phyloP scores from a whole-genome alignment of 345 rosid species.

The Rhodomyrtus tomentosa region DNA sequence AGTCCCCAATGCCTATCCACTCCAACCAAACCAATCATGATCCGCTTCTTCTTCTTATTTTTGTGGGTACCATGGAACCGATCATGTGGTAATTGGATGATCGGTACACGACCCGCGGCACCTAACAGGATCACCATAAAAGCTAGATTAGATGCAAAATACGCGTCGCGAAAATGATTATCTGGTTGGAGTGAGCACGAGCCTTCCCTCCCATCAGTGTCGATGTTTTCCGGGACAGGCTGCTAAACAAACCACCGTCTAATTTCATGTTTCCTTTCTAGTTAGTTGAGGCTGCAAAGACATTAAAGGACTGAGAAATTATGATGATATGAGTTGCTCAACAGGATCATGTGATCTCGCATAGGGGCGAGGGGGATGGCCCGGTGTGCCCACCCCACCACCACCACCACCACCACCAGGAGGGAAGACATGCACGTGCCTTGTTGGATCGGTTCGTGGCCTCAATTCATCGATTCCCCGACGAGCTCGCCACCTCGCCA shows the following conservation, averaged over 20 bases:
- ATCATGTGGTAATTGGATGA: background rate
- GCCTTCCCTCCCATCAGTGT: background rate
- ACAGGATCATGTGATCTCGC: background rate
- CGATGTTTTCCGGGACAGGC: background rate
- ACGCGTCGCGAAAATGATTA: background rate
- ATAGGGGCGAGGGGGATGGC: background rate
- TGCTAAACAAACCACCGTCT: background rate
- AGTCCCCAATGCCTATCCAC: background rate
- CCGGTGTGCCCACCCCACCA: background rate
- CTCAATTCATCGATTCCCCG: background rate
- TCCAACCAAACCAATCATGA: background rate
- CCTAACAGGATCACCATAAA: background rate
- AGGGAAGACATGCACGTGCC: background rate
- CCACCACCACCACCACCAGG: background rate
- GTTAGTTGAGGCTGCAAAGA: background rate
- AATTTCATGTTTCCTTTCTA: background rate
- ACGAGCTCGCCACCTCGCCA: background rate
- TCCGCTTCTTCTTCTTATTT: background rate
- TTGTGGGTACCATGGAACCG: background rate
- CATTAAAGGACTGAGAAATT: background rate
- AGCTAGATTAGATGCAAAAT: background rate
- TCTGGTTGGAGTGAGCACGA: background rate
- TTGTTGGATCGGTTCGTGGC: background rate
- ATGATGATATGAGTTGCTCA: background rate
- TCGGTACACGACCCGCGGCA: background rate